Evolutionary conservation across 306 rosid genomes (phyloP).

Genomic region (Ormosia emarginata): DNA sequence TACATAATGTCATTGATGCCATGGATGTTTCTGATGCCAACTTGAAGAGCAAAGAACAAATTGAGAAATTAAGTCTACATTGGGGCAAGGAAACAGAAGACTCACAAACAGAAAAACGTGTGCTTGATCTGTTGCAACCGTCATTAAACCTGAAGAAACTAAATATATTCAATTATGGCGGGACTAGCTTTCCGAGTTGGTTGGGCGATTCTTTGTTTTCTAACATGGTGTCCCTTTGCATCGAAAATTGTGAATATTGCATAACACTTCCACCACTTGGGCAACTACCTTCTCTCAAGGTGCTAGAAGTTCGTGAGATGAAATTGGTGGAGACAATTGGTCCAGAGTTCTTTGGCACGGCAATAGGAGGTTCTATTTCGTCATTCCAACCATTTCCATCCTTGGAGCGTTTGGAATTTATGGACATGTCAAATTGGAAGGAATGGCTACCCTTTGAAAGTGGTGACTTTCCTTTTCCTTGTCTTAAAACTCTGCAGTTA

Average conservation of each 20-base stretch:
- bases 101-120: background rate
- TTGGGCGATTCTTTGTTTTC: constrained; percentile 10
- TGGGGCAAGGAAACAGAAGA: background rate
- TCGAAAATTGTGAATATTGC: background rate
- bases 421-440: background rate
- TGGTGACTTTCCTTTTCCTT: background rate
- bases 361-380: background rate
- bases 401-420: background rate
- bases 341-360: background rate
- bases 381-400: constrained; percentile 1
- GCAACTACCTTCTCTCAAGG: too few species aligned
- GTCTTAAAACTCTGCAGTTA: background rate
- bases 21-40: background rate
- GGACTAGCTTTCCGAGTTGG: background rate
- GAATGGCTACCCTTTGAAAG: background rate
- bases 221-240: background rate
- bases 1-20: background rate
- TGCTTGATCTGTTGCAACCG: background rate
- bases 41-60: background rate
- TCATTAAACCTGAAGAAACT: background rate
- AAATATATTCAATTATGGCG: background rate
- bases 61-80: background rate
- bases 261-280: background rate
- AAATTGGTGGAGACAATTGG: background rate
- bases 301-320: background rate